A percentile compares a stretch with the other conserved stretches of the same genome.
Evolutionary conservation across 2,329 filamentous ascomycete genomes (phyloP).

Genomic region (Bipolaris bicolor): DNA sequence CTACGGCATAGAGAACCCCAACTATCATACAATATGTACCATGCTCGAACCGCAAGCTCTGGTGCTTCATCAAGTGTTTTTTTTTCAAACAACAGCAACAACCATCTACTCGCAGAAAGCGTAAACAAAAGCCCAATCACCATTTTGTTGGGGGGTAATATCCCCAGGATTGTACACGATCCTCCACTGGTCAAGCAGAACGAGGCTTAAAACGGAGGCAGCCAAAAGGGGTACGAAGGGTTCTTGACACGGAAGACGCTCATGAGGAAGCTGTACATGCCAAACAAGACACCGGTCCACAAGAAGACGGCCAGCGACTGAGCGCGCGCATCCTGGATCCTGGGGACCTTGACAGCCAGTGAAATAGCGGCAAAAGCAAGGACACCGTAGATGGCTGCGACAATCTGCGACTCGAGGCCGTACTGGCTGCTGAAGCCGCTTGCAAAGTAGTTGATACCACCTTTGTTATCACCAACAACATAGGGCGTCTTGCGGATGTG

Average conservation of each 20-base stretch:
- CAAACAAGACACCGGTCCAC: conserved; percentile 77
- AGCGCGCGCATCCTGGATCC: conserved; percentile 74
- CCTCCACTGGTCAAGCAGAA: background rate
- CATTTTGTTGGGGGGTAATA: background rate
- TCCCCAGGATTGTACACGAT: background rate
- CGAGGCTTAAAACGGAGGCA: conserved; percentile 78
- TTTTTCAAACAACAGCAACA: background rate
- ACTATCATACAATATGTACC: conserved; percentile 1
- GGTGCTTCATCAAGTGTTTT: background rate
- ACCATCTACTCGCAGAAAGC: background rate
- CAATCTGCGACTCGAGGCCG: conserved; percentile 92
- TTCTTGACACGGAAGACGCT: conserved; percentile 96
- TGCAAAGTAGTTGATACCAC: conserved; percentile 89
- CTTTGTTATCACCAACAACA: conserved; percentile 80
- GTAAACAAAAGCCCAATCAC: background rate
- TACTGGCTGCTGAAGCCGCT: conserved; percentile 91
- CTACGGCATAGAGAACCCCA: background rate
- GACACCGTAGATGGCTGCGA: conserved; percentile 84
- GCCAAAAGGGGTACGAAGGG: conserved; percentile 87
- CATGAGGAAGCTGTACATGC: conserved; percentile 91
- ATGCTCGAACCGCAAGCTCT: background rate
- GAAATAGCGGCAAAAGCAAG: conserved; percentile 89
- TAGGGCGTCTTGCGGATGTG: conserved; percentile 97
- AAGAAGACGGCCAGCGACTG: conserved; percentile 83
- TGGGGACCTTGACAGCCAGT: conserved; percentile 91